Evolutionary conservation across 1,139 yeast genomes (phyloP), one percentile per base, ranked within the genome.

Genomic region (Taphrina communis): DNA sequence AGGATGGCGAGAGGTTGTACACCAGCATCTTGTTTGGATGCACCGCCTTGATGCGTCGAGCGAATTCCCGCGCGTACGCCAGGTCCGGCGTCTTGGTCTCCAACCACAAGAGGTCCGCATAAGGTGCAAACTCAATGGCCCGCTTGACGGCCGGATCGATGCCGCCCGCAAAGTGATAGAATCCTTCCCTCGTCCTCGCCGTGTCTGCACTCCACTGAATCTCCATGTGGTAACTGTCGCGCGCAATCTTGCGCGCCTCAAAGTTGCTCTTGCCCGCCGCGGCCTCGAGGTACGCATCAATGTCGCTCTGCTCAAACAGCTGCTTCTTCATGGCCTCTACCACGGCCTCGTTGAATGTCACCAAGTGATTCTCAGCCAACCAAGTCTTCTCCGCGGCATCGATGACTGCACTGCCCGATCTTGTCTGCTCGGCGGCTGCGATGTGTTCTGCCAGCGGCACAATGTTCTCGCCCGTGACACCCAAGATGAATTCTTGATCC

Each of bases 1-100:
- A 85, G 51, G 85, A 81, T 19, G 88, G 88, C 39, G 85, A 82
- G 68, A 85, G 77, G 74, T 86, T 86, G 75, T 85, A 86, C 4
- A 85, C 88, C 21, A 85, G 78, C 80, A 84, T 83, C 73, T 82
- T 83, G 39, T 82, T 80, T n/a, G 88, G 88, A 73, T 77, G 80
- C 50, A 78, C 74, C 19, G 77, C 78, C 70, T 82, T 86, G 70
- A 85, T 82, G 66, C 77, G 76, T 19, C 76, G 74, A 17, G 88
- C 85, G 75, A 85, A 83, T 4, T 76, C 77, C 70, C 77, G 78
- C 7, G 88, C 88, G 74, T 85, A 85, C 61, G 78, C 74, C 35
- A 85, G 75, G 71, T 85, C 81, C 14, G 88, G 88, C 14, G 81
- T 80, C 76, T 84, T 84, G 35, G 88, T 84, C 75, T 86, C 88